Base-by-base conservation (phyloP, 208 protist species). In the Leishmania aethiopica region DNA sequence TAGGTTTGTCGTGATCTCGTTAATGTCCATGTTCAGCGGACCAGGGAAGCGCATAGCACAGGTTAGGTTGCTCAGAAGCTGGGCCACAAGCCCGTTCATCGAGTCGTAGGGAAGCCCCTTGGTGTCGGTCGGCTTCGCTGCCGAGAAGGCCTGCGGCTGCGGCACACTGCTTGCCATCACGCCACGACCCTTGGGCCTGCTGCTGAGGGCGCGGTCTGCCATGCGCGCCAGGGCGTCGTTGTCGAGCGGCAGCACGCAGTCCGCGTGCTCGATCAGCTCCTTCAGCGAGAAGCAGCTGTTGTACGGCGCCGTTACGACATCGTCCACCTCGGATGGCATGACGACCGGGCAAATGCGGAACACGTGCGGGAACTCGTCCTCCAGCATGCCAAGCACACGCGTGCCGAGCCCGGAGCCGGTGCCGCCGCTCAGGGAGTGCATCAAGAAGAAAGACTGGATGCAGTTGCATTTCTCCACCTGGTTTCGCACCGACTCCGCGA, bases 1-100 rank as follows among this genome's bases (percentile, higher is more conserved):
- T 15, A 99, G 89, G 81, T 99, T 99, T 15, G 98, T 99, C 1
- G 97, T 99, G 78, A 99, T 94, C 77, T 99, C 98, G 87, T 99
- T 99, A 53, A 99, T 96, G 86, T 99, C 98, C 84, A 99, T 97
- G 86, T 99, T 99, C 35, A 99, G 91, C 47, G 96, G 88, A 2
- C 98, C 98, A 19, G 92, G 93, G 81, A 99, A 99, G 70, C 98
- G 94, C 90, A 98, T 97, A 28, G 94, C 95, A 64, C 96, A 97
- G 0, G 98, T 99, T 10, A 99, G 85, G 84, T 99, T 95, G 83
- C 94, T 97, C 55, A 99, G 90, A 84, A 99, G 85, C 72, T 98
- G 93, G 47, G 98, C 98, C 15, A 97, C 98, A 35, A 99, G 93
- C 25, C 91, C 92, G 88, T 99, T 99, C 98, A 99, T 99, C 8